These are phyloP conservation scores for Rugonectria rugulosa DNA, from an alignment of 2,329 filamentous ascomycete species.

Conservation along the genomic window DNA sequence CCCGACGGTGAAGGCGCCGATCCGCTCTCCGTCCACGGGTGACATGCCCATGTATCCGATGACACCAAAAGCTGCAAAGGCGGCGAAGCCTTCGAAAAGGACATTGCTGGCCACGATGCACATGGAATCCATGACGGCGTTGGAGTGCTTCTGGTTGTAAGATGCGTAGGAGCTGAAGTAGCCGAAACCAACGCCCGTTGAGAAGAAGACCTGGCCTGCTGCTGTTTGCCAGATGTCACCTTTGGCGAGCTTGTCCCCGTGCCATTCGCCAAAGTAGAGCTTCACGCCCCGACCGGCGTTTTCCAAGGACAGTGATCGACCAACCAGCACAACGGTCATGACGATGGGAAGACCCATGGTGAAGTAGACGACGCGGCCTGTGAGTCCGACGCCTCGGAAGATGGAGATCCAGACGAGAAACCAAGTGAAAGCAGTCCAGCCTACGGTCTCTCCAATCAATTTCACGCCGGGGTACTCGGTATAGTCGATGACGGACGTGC, in stretches of 20 bases:
- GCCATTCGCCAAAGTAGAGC: constrained; percentile 55
- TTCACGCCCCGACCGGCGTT: constrained; percentile 61
- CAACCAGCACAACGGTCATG: constrained; percentile 63
- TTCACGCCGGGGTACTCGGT: constrained; percentile 54
- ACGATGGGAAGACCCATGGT: constrained; percentile 68
- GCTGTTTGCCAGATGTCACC: constrained; percentile 67
- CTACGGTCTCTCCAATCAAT: constrained; percentile 63
- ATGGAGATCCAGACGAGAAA: constrained; percentile 67
- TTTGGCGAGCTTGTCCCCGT: constrained; percentile 56
- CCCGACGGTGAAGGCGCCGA: constrained; percentile 64
- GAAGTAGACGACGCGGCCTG: constrained; percentile 66
- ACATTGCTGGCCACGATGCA: constrained; percentile 64
- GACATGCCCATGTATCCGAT: constrained; percentile 54
- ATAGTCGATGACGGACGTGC: constrained; percentile 50
- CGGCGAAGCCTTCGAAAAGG: constrained; percentile 62
- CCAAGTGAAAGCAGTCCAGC: constrained; percentile 66
- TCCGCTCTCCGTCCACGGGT: constrained; percentile 46
- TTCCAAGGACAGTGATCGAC: constrained; percentile 59
- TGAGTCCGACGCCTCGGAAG: constrained; percentile 64
- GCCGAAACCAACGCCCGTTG: constrained; percentile 65
- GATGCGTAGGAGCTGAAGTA: constrained; percentile 67
- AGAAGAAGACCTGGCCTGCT: constrained; percentile 67
- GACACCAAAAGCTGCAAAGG: constrained; percentile 61
- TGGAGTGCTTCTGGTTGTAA: constrained; percentile 64
- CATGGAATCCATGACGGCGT: constrained; percentile 66